Base-by-base conservation (phyloP, 1,284 basidiomycete species). In the Ceratobasidium sp. region DNA sequence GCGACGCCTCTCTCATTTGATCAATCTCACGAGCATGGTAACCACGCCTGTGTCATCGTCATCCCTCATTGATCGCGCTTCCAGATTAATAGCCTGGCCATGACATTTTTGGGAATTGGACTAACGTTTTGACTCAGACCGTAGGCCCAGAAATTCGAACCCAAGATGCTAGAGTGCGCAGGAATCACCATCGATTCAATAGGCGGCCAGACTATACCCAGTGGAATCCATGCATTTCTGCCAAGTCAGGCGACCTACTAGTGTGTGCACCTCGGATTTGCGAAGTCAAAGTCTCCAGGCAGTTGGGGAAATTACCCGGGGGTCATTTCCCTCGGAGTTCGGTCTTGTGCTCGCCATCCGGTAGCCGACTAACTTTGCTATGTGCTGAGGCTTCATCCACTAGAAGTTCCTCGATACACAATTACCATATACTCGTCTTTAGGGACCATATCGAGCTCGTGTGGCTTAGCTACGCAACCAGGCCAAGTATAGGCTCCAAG, bases 11-110 rank as follows among this genome's bases (percentile, higher is more conserved):
- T 46, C 73, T 46, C 49, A 67, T 58, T 66, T 76, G 73, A 56
- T 67, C 64, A 51, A 33, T 69, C 73, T 76, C 73, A 56, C 53
- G 73, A 42, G 63, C 73, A 67, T 67, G 73, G 73, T 76, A 66
- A 76, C 73, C 73, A 67, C 12, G 15, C 39, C 63, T 46, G 63
- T 67, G 61, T 76, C 73, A 67, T 76, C 53, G 73, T 67, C 46
- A 56, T 58, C 46, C 40, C 73, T 67, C 58, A 28, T 75, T 55
- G 39, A 76, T 66, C 67, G 42, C 40, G 49, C 49, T 76, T 67
- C 73, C 73, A 26, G 28, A 63, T 67, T 53, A 67, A 44, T 76
- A 53, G 39, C 39, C 51, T 55, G 13, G 39, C 73, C 61, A 76
- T 66, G 15, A 49, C 73, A 49, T 51, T 66, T 76, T 42, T 66